Percentiles rank a stretch among this genome's conserved stretches.
phyloP scores from a whole-genome alignment of 1,284 basidiomycete genomes.

The Rhodotorula mucilaginosa region DNA sequence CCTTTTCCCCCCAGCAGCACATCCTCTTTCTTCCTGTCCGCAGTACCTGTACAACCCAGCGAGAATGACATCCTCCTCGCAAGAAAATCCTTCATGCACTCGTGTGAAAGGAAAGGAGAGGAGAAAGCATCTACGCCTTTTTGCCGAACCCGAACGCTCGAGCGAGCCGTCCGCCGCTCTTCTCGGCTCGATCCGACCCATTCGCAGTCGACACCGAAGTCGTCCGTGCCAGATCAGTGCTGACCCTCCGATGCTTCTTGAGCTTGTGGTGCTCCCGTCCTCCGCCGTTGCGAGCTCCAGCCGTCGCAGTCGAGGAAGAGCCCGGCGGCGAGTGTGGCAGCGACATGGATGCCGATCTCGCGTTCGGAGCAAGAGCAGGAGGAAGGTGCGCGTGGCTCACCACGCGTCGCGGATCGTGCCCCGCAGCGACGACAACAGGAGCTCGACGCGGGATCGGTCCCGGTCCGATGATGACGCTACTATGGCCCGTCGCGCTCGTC shows the following conservation, averaged over 20 bases:
- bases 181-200: background rate
- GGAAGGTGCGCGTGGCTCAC: background rate
- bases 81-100: background rate
- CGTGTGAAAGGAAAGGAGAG: background rate
- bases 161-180: background rate
- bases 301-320: background rate
- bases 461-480: background rate
- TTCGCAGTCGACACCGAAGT: too few relatives aligned
- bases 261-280: background rate
- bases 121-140: background rate
- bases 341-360: background rate
- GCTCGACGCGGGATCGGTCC: background rate
- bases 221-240: background rate
- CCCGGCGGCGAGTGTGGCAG: background rate
- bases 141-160: constrained; percentile 7
- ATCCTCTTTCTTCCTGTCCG: too few relatives aligned
- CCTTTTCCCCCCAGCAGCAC: too few relatives aligned
- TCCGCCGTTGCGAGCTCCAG: background rate
- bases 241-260: constrained; percentile 3
- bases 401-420: background rate
- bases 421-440: background rate
- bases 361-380: background rate
- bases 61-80: background rate
- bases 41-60: too few relatives aligned
- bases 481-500: background rate